Conservation (phyloP, 192 early-diverging fungal genomes). For the Podochytrium sp. region DNA sequence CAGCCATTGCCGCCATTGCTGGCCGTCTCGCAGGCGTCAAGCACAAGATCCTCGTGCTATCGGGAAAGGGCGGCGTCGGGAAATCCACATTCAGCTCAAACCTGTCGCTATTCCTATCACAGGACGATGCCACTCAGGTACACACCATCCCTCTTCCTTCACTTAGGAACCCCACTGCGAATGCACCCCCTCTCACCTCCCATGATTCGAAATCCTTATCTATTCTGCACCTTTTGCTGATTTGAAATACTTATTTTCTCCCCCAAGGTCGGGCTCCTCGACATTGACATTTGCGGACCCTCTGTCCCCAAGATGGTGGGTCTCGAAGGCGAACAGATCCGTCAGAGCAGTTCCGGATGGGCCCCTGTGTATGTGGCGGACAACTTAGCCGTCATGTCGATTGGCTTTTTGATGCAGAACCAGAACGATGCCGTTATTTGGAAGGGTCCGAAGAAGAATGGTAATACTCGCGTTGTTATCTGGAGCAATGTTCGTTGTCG, state of each 20-base stretch:
- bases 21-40: conserved; percentile 61
- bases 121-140: conserved; percentile 44
- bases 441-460: conserved; percentile 98
- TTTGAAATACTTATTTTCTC: conserved; percentile 7
- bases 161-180: neutral
- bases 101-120: conserved; percentile 49
- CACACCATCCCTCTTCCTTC: neutral
- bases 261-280: conserved; percentile 81
- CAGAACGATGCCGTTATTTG: conserved; percentile 95
- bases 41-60: conserved; percentile 90
- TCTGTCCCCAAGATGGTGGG: conserved; percentile 96
- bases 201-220: too few relatives aligned
- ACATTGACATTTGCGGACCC: conserved; percentile 98
- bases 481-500: neutral
- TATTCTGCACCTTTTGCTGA: neutral
- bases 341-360: conserved; percentile 89
- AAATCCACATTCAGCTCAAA: conserved; percentile 96
- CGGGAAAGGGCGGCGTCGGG: conserved; percentile 97
- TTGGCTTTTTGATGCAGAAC: conserved; percentile 89
- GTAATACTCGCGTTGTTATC: conserved; percentile 36
- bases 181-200: too few relatives aligned
- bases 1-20: conserved; percentile 50
- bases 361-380: conserved; percentile 55
- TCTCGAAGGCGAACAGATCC: conserved; percentile 82
- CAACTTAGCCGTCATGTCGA: conserved; percentile 86